Evolutionary conservation across 805 yeast genomes (phyloP).

Genomic region (Yamadazyma akitaensis): DNA sequence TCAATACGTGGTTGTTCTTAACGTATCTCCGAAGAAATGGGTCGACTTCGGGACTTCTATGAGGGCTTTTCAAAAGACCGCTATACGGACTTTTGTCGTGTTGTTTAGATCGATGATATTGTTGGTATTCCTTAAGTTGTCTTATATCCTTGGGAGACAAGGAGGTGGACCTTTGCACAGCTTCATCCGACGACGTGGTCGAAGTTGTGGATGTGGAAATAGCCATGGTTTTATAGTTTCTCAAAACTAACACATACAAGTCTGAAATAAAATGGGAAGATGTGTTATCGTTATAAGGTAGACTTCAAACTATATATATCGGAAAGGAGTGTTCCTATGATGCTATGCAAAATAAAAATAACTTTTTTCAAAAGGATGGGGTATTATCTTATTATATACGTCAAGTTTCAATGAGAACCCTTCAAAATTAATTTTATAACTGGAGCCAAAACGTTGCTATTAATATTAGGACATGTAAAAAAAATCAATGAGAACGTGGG

Average conservation of each 20-base stretch:
- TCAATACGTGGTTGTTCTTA: conserved; percentile 6
- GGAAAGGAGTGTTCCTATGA: no score
- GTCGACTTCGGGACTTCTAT: conserved; percentile 2
- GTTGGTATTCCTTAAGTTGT: conserved; percentile 6
- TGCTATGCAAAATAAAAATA: no score
- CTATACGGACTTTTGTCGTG: background rate
- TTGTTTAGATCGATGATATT: conserved; percentile 4
- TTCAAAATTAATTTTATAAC: background rate
- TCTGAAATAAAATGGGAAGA: background rate
- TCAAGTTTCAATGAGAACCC: no score
- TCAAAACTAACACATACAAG: no score
- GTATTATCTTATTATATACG: no score
- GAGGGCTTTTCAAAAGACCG: background rate
- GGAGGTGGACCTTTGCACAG: conserved; percentile 8
- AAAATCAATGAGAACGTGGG: conserved; percentile 2
- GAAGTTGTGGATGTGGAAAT: conserved; percentile 8
- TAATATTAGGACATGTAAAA: background rate
- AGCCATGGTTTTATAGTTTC: no score
- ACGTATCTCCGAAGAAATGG: conserved; percentile 12
- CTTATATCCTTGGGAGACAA: conserved; percentile 8
- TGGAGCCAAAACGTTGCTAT: background rate
- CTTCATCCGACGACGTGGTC: conserved; percentile 10
- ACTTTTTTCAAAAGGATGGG: no score
- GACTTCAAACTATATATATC: no score
- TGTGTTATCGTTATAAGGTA: background rate